Percentiles rank a stretch among this genome's conserved stretches.
phyloP scores from a whole-genome alignment of 345 rosid species.

The Durio zibethinus region DNA sequence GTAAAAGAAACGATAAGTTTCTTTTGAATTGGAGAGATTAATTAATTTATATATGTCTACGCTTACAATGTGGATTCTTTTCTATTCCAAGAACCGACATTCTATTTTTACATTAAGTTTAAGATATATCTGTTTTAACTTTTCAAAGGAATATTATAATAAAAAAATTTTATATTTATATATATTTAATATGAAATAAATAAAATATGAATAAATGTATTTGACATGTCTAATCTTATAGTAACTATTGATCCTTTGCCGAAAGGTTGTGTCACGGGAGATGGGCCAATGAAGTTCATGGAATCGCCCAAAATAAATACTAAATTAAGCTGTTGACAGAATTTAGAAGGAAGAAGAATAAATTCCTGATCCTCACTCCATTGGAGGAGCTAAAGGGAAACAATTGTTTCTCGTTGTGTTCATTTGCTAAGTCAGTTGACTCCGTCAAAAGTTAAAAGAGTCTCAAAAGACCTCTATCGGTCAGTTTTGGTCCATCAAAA shows the following conservation, averaged over 20 bases:
- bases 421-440: too few relatives aligned
- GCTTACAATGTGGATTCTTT: conserved; percentile 31
- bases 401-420: neutral
- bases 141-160: conserved; percentile 3
- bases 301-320: too few relatives aligned
- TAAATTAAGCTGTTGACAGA: neutral
- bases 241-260: neutral
- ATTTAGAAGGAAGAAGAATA: neutral
- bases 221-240: too few relatives aligned
- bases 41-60: conserved; percentile 21
- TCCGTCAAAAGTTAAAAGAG: too few relatives aligned
- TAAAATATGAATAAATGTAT: too few relatives aligned
- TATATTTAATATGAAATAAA: too few relatives aligned
- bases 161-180: too few relatives aligned
- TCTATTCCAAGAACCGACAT: conserved; percentile 23
- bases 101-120: conserved; percentile 20
- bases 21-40: neutral
- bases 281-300: neutral
- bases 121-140: neutral
- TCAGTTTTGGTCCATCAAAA: neutral
- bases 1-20: conserved; percentile 10
- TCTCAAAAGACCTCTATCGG: too few relatives aligned
- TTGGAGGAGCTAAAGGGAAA: neutral
- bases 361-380: neutral
- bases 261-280: neutral